Conservation (phyloP, 2,329 filamentous ascomycete species). For the Aspergillus clavatus region DNA sequence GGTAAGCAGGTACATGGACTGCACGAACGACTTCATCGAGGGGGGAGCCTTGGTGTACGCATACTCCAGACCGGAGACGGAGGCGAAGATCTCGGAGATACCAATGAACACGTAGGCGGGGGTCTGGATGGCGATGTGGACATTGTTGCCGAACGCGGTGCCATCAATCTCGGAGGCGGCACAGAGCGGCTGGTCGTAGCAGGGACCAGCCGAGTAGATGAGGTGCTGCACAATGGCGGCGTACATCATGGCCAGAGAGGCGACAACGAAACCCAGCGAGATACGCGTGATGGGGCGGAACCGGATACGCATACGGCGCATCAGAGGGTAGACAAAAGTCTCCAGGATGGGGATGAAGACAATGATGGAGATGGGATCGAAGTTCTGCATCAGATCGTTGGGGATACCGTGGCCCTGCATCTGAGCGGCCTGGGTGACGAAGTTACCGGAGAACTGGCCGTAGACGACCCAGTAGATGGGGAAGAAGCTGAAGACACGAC, state of each 20-base stretch:
- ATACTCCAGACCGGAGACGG: constrained; percentile 66
- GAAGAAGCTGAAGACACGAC: constrained; percentile 67
- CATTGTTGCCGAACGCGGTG: constrained; percentile 32
- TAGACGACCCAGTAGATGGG: constrained; percentile 67
- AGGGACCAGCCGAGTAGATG: constrained; percentile 52
- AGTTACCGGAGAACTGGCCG: constrained; percentile 63
- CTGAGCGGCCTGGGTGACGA: constrained; percentile 59
- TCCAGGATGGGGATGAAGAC: constrained; percentile 71
- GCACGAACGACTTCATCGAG: constrained; percentile 61
- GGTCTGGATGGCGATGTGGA: constrained; percentile 44
- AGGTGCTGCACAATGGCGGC: constrained; percentile 54
- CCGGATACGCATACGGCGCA: constrained; percentile 58
- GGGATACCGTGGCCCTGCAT: constrained; percentile 65
- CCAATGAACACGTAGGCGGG: constrained; percentile 44
- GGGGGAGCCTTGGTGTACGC: constrained; percentile 68
- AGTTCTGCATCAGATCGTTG: constrained; percentile 72
- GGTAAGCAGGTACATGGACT: constrained; percentile 54
- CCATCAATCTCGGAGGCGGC: constrained; percentile 30
- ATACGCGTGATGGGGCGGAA: constrained; percentile 77
- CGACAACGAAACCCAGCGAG: constrained; percentile 63
- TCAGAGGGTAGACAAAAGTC: constrained; percentile 61
- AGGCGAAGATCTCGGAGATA: constrained; percentile 56
- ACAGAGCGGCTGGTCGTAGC: constrained; percentile 43
- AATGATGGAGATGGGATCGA: constrained; percentile 70
- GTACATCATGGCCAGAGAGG: constrained; percentile 58